phyloP scores from a whole-genome alignment of 192 early-diverging fungal genomes.

The Podila epigama region DNA sequence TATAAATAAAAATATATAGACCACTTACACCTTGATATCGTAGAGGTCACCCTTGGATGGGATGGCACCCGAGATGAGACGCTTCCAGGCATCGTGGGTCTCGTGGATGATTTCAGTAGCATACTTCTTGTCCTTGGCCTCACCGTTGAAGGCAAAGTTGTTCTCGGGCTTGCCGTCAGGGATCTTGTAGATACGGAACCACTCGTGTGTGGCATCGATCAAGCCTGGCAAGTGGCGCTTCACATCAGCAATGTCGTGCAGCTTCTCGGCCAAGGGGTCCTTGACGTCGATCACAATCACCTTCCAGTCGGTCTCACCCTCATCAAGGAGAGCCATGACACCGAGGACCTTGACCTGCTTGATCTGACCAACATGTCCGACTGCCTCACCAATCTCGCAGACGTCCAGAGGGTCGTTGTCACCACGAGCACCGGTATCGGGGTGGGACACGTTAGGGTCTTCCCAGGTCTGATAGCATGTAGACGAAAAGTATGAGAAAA shows the following conservation, averaged over 20 bases:
- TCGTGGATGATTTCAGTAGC: conserved; percentile 90
- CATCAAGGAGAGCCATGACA: conserved; percentile 97
- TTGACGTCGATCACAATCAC: conserved; percentile 97
- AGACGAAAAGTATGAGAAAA: conserved; percentile 8
- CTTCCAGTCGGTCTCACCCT: conserved; percentile 99
- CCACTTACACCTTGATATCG: conserved; percentile 74
- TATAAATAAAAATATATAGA: neutral
- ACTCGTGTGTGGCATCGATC: conserved; percentile 95
- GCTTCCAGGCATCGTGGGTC: conserved; percentile 92
- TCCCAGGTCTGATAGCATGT: conserved; percentile 99
- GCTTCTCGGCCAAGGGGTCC: conserved; percentile 94
- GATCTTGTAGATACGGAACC: conserved; percentile 99
- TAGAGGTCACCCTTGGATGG: conserved; percentile 72
- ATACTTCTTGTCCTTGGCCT: conserved; percentile 84
- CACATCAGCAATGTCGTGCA: conserved; percentile 99
- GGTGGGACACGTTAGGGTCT: conserved; percentile 87
- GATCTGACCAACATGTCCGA: conserved; percentile 91
- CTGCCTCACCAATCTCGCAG: conserved; percentile 95
- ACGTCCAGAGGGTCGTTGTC: conserved; percentile 99
- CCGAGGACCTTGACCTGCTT: conserved; percentile 99
- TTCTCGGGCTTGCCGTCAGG: conserved; percentile 99
- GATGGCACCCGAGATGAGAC: conserved; percentile 71
- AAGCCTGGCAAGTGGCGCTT: conserved; percentile 96
- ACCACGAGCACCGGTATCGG: conserved; percentile 94
- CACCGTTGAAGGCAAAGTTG: conserved; percentile 96